Conservation (phyloP, 768 basidiomycete species). For the Amanita phalloides region DNA sequence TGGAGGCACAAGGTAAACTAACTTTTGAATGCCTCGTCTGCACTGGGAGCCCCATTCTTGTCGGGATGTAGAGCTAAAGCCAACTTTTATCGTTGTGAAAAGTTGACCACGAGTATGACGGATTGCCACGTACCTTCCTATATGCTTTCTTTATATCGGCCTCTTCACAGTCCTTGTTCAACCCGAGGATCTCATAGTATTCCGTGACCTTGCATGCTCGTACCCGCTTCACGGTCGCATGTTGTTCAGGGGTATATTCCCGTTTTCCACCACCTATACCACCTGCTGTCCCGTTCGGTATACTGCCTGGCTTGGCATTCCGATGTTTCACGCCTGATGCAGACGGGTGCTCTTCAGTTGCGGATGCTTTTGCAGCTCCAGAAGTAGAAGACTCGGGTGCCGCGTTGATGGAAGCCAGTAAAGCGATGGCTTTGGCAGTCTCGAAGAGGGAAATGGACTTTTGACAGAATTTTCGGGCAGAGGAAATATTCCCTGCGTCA, state of each 20-base stretch:
- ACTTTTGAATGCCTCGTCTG: constrained; percentile 98
- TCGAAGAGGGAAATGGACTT: constrained; percentile 80
- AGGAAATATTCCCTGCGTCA: constrained; percentile 57
- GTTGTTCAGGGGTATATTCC: constrained; percentile 81
- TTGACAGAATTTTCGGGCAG: constrained; percentile 81
- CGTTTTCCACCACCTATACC: constrained; percentile 64
- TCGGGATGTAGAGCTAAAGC: constrained; percentile 87
- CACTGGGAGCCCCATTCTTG: constrained; percentile 95
- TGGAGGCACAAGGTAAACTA: constrained; percentile 18
- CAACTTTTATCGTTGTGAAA: constrained; percentile 34
- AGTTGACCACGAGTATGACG: not conserved
- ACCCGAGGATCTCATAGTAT: constrained; percentile 85
- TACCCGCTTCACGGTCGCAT: constrained; percentile 76
- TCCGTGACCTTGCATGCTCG: constrained; percentile 77
- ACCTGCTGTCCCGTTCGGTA: constrained; percentile 39
- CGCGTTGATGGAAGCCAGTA: constrained; percentile 58
- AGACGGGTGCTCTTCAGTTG: constrained; percentile 58
- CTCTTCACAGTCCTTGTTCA: constrained; percentile 77
- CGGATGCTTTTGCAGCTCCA: constrained; percentile 23
- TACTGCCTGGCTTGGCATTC: constrained; percentile 20
- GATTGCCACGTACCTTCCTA: constrained; percentile 56
- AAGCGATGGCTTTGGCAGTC: constrained; percentile 60
- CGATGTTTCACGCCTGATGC: constrained; percentile 65
- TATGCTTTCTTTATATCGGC: constrained; percentile 89
- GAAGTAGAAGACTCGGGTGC: constrained; percentile 31